Conservation (phyloP, 2,329 filamentous ascomycete genomes). For the Hortaea werneckii region DNA sequence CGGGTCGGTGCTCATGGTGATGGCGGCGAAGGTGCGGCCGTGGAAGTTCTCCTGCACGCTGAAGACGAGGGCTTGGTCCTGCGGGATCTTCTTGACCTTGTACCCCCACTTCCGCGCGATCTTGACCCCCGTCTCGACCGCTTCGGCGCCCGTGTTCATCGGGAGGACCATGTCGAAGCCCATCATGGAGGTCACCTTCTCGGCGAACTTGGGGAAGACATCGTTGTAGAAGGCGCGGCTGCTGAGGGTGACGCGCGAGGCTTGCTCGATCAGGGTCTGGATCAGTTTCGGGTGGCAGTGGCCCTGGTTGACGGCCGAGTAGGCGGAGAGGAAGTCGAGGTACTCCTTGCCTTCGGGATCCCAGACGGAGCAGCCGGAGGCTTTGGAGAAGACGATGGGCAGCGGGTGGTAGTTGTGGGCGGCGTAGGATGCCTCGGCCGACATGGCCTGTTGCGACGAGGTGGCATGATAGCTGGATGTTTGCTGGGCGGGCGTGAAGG, state of each 20-base stretch:
- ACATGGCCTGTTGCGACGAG: constrained; percentile 70
- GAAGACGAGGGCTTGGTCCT: constrained; percentile 76
- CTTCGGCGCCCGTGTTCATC: constrained; percentile 97
- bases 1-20: constrained; percentile 89
- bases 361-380: constrained; percentile 82
- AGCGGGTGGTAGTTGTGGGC: constrained; percentile 99
- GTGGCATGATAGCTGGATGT: constrained; percentile 56
- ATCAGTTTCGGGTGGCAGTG: constrained; percentile 96
- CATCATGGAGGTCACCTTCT: constrained; percentile 81
- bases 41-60: constrained; percentile 90
- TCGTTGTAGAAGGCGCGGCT: constrained; percentile 97
- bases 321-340: constrained; percentile 94
- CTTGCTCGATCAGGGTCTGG: constrained; percentile 81
- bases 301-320: constrained; percentile 95
- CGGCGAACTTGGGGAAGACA: constrained; percentile 90
- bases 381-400: constrained; percentile 82
- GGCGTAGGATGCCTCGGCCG: constrained; percentile 70
- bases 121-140: constrained; percentile 92
- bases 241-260: constrained; percentile 77
- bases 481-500: constrained; percentile 31
- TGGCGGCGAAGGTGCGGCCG: constrained; percentile 90
- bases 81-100: constrained; percentile 83
- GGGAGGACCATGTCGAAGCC: constrained; percentile 96
- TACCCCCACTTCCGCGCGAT: constrained; percentile 96
- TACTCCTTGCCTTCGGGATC: constrained; percentile 87